Percentiles rank a stretch among this genome's conserved stretches.
Evolutionary conservation across 106 monocot species (phyloP).

Genomic region (Dioscorea dumetorum): DNA sequence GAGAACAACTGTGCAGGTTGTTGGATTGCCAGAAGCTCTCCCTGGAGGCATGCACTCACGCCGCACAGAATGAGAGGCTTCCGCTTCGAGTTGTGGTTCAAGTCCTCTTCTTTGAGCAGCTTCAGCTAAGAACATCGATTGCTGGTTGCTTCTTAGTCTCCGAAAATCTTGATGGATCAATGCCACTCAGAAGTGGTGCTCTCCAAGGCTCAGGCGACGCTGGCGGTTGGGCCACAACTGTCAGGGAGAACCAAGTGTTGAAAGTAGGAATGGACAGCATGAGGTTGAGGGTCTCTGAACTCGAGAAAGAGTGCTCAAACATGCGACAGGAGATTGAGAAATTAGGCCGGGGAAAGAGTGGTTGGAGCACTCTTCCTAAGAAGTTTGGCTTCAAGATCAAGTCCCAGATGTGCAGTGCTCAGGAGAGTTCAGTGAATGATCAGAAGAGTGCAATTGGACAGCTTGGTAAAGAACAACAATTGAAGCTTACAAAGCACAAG

Average conservation of each 20-base stretch:
- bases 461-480: background rate
- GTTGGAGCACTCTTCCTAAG: constrained; percentile 22
- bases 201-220: background rate
- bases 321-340: constrained; percentile 48
- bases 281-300: constrained; percentile 32
- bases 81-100: constrained; percentile 23
- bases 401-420: constrained; percentile 41
- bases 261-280: constrained; percentile 47
- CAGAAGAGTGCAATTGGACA: background rate
- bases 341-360: constrained; percentile 18
- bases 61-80: constrained; percentile 25
- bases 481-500: constrained; percentile 8
- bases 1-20: constrained; percentile 7
- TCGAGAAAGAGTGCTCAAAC: constrained; percentile 34
- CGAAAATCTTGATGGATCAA: constrained; percentile 10
- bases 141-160: constrained; percentile 13
- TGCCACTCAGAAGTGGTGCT: background rate
- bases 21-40: constrained; percentile 15
- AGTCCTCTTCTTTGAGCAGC: constrained; percentile 26
- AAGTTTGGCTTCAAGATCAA: constrained; percentile 38
- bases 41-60: constrained; percentile 11
- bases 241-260: constrained; percentile 39
- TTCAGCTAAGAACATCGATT: constrained; percentile 6
- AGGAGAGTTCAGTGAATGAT: constrained; percentile 22
- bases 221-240: constrained; percentile 33